Conservation (phyloP, 1,284 basidiomycete species). For the Cryptococcus sp. region DNA sequence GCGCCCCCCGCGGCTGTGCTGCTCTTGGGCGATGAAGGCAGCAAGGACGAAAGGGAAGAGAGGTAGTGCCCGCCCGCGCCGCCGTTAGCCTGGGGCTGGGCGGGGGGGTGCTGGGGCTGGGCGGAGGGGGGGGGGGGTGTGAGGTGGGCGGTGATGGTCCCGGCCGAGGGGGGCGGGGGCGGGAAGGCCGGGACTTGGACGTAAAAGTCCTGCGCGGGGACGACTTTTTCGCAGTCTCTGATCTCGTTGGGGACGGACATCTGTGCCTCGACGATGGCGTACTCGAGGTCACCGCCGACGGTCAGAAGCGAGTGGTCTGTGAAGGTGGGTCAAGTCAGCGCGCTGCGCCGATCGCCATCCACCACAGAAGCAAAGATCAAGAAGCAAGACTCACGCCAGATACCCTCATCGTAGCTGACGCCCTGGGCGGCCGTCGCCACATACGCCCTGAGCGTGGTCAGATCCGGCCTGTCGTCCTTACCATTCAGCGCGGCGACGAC, state of each 20-base stretch:
- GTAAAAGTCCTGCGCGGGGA: slow-evolving; percentile 16
- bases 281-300: slow-evolving; percentile 67
- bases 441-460: slow-evolving; percentile 72
- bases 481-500: slow-evolving; percentile 77
- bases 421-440: slow-evolving; percentile 73
- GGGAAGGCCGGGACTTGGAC: slow-evolving; percentile 34
- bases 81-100: neutral
- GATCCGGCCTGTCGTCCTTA: slow-evolving; percentile 68
- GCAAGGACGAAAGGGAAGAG: slow-evolving; percentile 1
- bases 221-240: slow-evolving; percentile 65
- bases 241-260: slow-evolving; percentile 64
- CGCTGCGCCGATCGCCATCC: no score
- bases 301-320: slow-evolving; percentile 85
- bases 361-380: no score
- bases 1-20: neutral
- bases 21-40: neutral
- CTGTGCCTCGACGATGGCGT: slow-evolving; percentile 79
- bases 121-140: slow-evolving; percentile 6
- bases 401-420: slow-evolving; percentile 70
- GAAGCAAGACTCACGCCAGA: slow-evolving; percentile 71
- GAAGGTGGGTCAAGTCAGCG: neutral
- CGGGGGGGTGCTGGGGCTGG: neutral
- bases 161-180: slow-evolving; percentile 1
- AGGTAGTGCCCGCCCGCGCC: neutral
- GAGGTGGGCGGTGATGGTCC: slow-evolving; percentile 2